phyloP scores from a whole-genome alignment of 768 basidiomycete species.

The Ramaria sp. region DNA sequence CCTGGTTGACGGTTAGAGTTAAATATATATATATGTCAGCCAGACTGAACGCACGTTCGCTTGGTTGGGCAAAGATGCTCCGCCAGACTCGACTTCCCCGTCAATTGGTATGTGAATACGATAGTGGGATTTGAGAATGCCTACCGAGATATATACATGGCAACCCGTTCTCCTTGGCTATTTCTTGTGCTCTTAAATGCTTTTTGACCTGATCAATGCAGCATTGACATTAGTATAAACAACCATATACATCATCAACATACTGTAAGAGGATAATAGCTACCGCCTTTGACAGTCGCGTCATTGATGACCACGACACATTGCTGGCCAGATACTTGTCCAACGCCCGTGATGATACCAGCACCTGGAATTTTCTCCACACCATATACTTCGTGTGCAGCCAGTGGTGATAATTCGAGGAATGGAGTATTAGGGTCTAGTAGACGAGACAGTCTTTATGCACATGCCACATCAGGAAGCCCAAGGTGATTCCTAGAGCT shows the following conservation, averaged over 20 bases:
- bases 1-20: constrained; percentile 22
- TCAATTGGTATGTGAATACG: constrained; percentile 7
- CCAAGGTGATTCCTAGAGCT: not conserved
- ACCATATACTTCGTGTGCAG: constrained; percentile 80
- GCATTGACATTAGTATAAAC: not conserved
- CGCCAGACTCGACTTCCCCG: constrained; percentile 71
- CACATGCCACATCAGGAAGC: not conserved
- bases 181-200: constrained; percentile 87
- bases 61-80: constrained; percentile 86
- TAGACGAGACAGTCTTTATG: constrained; percentile 51
- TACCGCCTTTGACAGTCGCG: constrained; percentile 87
- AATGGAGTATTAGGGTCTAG: constrained; percentile 85
- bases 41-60: constrained; percentile 45
- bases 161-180: constrained; percentile 81
- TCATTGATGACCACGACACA: constrained; percentile 92
- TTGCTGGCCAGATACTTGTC: constrained; percentile 68
- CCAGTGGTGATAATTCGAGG: constrained; percentile 76
- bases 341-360: constrained; percentile 82
- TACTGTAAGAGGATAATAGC: constrained; percentile 82
- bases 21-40: not conserved
- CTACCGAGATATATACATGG: constrained; percentile 89
- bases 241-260: constrained; percentile 11
- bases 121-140: constrained; percentile 16
- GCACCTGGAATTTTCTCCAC: constrained; percentile 72
- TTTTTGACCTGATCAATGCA: constrained; percentile 65